Evolutionary conservation across 352 stramenopile genomes (phyloP), one percentile per base, ranked within the genome.

Genomic region (Phytophthora ohioensis): DNA sequence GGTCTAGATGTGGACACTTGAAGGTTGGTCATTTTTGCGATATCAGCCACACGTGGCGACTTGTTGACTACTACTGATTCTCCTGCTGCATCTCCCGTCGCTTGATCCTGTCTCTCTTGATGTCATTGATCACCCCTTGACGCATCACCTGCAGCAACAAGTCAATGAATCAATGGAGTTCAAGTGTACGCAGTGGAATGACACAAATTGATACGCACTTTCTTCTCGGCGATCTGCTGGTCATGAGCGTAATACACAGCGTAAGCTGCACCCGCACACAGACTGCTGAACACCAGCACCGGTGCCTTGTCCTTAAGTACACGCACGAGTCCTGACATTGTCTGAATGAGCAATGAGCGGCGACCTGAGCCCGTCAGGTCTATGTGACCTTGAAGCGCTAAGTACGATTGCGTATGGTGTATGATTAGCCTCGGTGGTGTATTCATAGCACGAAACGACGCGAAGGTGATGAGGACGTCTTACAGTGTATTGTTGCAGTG

Each of bases 241-340:
- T 91, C 57, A 72, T 94, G 87, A n/a, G 87, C 87, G 43, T 90
- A 94, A 59, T 85, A 94, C 34, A 94, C 76, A 27, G 84, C 75
- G 72, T 85, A 91, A n/a, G 34, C 68, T 0, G 87, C 64, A 36
- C 82, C 86, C 7, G 54, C 68, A 31, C 81, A 68, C 17, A 92
- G 32, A 38, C 69, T 59, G 3, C 64, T 64, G 64, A 94, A 71
- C 57, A 90, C 76, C 38, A 86, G 51, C 67, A 76, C 55, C 1
- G 87, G 87, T 39, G 77, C 78, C 56, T 85, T 91, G 48, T 86
- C 57, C 54, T 71, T 70, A 2, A 81, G 70, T 21, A 78, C 53
- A 15, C 69, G 65, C 43, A 68, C 49, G 17, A 78, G 52, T 41
- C 57, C 41, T 30, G 51, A 39, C 59, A 69, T 74, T 11, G 13